Percentiles rank a stretch among this genome's conserved stretches.
These are phyloP conservation scores for Pseudopithomyces maydicus DNA, from an alignment of 2,329 filamentous ascomycete species.

Conservation along the genomic window DNA sequence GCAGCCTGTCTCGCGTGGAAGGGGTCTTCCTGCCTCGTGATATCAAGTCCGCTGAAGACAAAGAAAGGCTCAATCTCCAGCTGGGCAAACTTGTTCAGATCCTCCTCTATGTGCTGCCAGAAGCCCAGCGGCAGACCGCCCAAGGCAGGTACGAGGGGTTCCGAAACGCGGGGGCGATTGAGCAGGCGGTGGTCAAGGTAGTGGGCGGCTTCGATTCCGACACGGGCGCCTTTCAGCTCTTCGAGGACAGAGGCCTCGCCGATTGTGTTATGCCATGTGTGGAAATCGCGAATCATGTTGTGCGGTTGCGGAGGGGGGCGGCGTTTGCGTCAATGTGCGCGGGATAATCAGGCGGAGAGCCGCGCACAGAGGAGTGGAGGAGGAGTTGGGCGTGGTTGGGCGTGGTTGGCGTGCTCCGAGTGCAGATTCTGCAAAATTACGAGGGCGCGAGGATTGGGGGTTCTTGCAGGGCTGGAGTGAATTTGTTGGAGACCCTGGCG, in stretches of 20 bases:
- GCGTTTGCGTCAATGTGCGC: background rate
- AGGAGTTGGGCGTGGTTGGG: background rate
- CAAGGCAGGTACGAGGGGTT: conserved; percentile 87
- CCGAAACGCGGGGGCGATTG: conserved; percentile 61
- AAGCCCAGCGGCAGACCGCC: conserved; percentile 86
- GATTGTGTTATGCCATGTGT: conserved; percentile 62
- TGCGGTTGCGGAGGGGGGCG: background rate
- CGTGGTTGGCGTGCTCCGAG: background rate
- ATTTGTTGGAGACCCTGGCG: background rate
- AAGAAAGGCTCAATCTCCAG: conserved; percentile 80
- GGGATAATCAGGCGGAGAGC: background rate
- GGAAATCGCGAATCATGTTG: conserved; percentile 55
- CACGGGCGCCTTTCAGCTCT: conserved; percentile 72
- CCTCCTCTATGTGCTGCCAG: conserved; percentile 73
- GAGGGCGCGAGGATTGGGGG: background rate
- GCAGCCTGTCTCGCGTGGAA: conserved; percentile 65
- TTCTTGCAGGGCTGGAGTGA: background rate
- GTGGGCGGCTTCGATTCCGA: conserved; percentile 88
- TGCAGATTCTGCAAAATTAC: background rate
- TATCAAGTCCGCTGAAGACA: conserved; percentile 86
- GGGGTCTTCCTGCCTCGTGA: conserved; percentile 70
- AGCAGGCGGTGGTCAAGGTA: conserved; percentile 79
- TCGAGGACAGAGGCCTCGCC: conserved; percentile 66
- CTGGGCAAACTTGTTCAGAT: conserved; percentile 73
- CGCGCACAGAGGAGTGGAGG: background rate